Conservation (phyloP, 2,329 filamentous ascomycete genomes). For the Penicillium sp. region DNA sequence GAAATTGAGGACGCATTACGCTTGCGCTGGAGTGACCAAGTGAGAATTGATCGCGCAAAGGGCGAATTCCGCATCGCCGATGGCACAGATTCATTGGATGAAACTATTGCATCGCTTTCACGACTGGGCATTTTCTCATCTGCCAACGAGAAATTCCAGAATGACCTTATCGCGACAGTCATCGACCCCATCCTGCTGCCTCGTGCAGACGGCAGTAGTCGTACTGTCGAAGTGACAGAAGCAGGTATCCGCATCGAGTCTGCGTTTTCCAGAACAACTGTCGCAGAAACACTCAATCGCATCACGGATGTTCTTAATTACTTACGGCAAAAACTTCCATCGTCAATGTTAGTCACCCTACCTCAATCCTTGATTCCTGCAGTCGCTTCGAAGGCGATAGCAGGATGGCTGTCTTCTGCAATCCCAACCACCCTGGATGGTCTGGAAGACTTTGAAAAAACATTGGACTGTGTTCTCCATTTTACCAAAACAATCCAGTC, state of each 20-base stretch:
- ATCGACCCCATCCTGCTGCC: constrained; percentile 36
- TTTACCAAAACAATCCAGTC: constrained; percentile 66
- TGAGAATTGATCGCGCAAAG: constrained; percentile 61
- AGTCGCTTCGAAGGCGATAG: constrained; percentile 68
- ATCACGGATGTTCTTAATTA: constrained; percentile 51
- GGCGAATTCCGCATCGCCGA: constrained; percentile 59
- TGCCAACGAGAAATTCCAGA: constrained; percentile 34
- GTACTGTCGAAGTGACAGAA: constrained; percentile 28
- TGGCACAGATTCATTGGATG: constrained; percentile 35
- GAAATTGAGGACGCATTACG: constrained; percentile 67
- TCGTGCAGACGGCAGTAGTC: constrained; percentile 23
- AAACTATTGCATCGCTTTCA: constrained; percentile 33
- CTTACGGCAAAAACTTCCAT: constrained; percentile 53
- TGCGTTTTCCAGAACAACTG: constrained; percentile 25
- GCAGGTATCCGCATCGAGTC: constrained; percentile 29
- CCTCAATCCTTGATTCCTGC: constrained; percentile 70
- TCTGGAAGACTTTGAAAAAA: constrained; percentile 69
- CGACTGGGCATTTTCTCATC: constrained; percentile 33
- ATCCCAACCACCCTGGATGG: constrained; percentile 74
- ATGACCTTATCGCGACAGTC: constrained; percentile 31
- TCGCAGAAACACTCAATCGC: constrained; percentile 44
- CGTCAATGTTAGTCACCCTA: constrained; percentile 54
- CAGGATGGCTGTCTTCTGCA: constrained; percentile 71
- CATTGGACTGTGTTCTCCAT: constrained; percentile 62
- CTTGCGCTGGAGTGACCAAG: constrained; percentile 68